These are phyloP conservation scores for Cercospora nicotianae DNA, from an alignment of 2,329 filamentous ascomycete species.

Conservation along the genomic window DNA sequence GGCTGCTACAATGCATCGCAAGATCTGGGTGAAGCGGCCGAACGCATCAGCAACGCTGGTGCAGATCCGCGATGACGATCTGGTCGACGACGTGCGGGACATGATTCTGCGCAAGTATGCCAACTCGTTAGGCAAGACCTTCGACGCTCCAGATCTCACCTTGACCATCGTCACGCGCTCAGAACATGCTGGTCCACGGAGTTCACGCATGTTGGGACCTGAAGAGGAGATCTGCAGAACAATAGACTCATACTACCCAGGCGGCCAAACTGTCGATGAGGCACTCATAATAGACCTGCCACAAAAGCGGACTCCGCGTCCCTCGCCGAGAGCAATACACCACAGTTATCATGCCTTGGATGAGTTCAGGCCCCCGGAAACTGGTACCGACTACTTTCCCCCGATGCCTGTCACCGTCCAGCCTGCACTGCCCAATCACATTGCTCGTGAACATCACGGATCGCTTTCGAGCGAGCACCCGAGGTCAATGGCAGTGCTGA, in stretches of 20 bases:
- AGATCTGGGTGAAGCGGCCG: slow-evolving; percentile 92
- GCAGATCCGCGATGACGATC: slow-evolving; percentile 78
- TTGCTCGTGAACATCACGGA: slow-evolving; percentile 39
- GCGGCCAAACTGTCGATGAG: slow-evolving; percentile 83
- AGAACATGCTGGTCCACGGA: slow-evolving; percentile 31
- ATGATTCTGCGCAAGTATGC: slow-evolving; percentile 90
- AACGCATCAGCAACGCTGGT: slow-evolving; percentile 84
- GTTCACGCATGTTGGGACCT: slow-evolving; percentile 72
- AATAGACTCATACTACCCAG: slow-evolving; percentile 79
- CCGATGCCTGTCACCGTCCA: slow-evolving; percentile 58
- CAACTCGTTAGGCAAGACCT: slow-evolving; percentile 84
- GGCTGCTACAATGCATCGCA: slow-evolving; percentile 57
- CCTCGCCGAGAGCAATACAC: slow-evolving; percentile 65
- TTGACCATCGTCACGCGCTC: slow-evolving; percentile 72
- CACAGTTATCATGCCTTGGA: slow-evolving; percentile 60
- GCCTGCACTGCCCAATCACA: slow-evolving; percentile 43
- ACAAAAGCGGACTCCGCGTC: slow-evolving; percentile 70
- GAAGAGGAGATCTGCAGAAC: slow-evolving; percentile 80
- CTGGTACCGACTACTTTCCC: slow-evolving; percentile 79
- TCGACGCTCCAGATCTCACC: slow-evolving; percentile 86
- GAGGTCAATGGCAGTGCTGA: slow-evolving; percentile 76
- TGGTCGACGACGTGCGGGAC: slow-evolving; percentile 93
- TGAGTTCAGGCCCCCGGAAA: slow-evolving; percentile 65
- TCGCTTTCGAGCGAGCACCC: slow-evolving; percentile 44
- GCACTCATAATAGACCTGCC: slow-evolving; percentile 89